Percentiles rank a stretch among this genome's conserved stretches.
Conservation (phyloP, 1,139 yeast genomes). For the Tardiomyces depauwii region DNA sequence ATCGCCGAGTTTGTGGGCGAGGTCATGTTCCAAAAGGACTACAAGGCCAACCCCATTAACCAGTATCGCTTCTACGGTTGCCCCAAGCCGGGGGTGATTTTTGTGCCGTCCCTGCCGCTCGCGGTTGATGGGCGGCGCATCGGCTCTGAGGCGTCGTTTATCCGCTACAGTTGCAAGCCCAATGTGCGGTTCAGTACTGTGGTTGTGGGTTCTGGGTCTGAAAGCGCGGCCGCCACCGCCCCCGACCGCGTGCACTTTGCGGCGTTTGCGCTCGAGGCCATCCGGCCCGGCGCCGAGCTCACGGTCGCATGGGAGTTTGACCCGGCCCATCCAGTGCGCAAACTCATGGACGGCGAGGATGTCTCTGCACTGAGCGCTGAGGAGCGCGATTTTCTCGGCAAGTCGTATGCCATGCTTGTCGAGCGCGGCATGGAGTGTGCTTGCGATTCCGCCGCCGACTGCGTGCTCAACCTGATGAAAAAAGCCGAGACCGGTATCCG, state of each 20-base stretch:
- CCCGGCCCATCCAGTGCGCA: slow-evolving; percentile 55
- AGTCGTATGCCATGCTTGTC: slow-evolving; percentile 12
- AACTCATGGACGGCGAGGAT: slow-evolving; percentile 33
- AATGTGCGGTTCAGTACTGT: slow-evolving; percentile 57
- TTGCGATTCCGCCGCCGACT: slow-evolving; percentile 30
- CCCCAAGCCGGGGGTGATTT: slow-evolving; percentile 66
- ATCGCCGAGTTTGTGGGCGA: slow-evolving; percentile 68
- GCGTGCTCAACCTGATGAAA: slow-evolving; percentile 17
- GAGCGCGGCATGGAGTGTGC: slow-evolving; percentile 62
- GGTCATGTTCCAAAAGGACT: slow-evolving; percentile 50
- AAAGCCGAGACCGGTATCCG: not conserved
- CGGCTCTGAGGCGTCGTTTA: slow-evolving; percentile 68
- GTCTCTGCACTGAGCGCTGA: slow-evolving; percentile 22
- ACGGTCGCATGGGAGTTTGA: slow-evolving; percentile 90
- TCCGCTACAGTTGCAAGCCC: slow-evolving; percentile 68
- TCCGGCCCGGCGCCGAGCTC: slow-evolving; percentile 54
- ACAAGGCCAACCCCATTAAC: slow-evolving; percentile 53
- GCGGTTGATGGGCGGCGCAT: slow-evolving; percentile 68
- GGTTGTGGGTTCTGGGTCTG: no score
- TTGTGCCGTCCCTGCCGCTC: slow-evolving; percentile 41
- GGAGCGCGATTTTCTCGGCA: slow-evolving; percentile 16
- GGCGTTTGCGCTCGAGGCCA: slow-evolving; percentile 45
- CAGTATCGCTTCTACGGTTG: slow-evolving; percentile 78
- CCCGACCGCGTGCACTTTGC: slow-evolving; percentile 36
- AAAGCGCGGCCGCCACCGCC: no score